Evolutionary conservation across 345 rosid genomes (phyloP).

Genomic region (Alliaria petiolata): DNA sequence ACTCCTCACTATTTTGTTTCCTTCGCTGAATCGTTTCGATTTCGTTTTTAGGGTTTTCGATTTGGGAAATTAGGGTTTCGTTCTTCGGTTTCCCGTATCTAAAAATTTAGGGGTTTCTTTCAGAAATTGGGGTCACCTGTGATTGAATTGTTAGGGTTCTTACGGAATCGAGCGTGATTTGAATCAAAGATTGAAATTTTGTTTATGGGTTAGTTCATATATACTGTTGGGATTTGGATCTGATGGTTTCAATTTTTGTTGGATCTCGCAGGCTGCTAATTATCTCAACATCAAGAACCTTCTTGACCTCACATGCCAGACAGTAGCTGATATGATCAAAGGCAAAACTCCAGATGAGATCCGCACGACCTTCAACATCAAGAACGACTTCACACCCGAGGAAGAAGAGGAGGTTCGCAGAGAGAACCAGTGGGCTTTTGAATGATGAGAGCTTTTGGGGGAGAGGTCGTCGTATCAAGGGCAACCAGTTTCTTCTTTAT

Average conservation of each 20-base stretch:
- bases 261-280: constrained; percentile 56
- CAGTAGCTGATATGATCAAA: constrained; percentile 67
- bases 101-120: neutral
- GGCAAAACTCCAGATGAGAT: constrained; percentile 68
- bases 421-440: constrained; percentile 73
- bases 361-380: constrained; percentile 53
- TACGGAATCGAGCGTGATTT: neutral
- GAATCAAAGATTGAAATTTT: neutral
- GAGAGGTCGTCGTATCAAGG: neutral
- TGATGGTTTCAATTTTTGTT: neutral
- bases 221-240: neutral
- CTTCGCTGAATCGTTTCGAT: neutral
- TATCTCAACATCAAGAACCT: constrained; percentile 49
- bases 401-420: constrained; percentile 59
- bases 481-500: neutral
- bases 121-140: neutral
- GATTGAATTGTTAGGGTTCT: neutral
- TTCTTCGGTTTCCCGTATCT: neutral
- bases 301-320: constrained; percentile 58
- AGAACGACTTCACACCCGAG: constrained; percentile 48
- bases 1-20: neutral
- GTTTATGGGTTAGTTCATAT: neutral
- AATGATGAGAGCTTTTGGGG: constrained; percentile 20
- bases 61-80: constrained; percentile 24
- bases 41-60: constrained; percentile 14